Conservation (phyloP, 768 basidiomycete species). For the Exidia glandulosa region DNA sequence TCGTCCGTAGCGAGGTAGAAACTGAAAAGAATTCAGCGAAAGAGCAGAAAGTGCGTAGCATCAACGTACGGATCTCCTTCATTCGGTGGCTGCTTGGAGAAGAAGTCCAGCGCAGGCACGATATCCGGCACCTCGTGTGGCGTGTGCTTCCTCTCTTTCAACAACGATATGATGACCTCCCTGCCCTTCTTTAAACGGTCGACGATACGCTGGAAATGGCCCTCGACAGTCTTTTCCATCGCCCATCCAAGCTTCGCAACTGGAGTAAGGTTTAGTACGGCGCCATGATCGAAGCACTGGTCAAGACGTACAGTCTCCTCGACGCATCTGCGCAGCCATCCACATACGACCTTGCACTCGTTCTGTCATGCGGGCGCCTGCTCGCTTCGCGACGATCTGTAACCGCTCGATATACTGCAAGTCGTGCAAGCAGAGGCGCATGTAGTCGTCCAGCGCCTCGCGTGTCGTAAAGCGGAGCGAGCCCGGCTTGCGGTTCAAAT, state of each 20-base stretch:
- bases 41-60: neutral
- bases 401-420: slow-evolving; percentile 1
- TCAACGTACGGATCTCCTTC: neutral
- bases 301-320: slow-evolving; percentile 28
- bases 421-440: slow-evolving; percentile 2
- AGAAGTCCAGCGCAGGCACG: neutral
- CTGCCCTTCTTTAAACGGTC: slow-evolving; percentile 16
- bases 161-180: slow-evolving; percentile 1
- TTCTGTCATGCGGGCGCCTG: slow-evolving; percentile 1
- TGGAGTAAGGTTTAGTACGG: slow-evolving; percentile 1
- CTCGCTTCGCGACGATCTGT: slow-evolving; percentile 1
- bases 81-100: neutral
- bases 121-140: neutral
- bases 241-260: slow-evolving; percentile 24
- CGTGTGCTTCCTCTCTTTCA: neutral
- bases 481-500: slow-evolving; percentile 12
- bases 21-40: neutral
- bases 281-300: neutral
- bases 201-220: slow-evolving; percentile 26
- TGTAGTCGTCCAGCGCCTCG: slow-evolving; percentile 2
- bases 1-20: slow-evolving; percentile 26
- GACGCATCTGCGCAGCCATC: slow-evolving; percentile 35
- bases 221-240: slow-evolving; percentile 22
- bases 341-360: slow-evolving; percentile 21
- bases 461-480: slow-evolving; percentile 1